Base-by-base conservation (phyloP, 176 grass and related monocot species). In the Eragrostis curvula region DNA sequence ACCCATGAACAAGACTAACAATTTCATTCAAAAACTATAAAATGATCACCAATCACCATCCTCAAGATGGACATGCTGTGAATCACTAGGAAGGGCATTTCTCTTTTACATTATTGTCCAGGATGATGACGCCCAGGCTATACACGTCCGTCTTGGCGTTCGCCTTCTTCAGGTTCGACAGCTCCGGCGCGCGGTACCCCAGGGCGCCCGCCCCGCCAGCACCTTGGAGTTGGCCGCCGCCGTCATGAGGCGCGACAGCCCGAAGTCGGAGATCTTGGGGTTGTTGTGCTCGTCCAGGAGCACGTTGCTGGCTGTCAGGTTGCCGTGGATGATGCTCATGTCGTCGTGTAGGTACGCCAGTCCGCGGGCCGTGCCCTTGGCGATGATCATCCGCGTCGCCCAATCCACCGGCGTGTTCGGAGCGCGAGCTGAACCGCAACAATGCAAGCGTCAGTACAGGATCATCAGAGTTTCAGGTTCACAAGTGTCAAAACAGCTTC, bases 101-200 rank as follows among this genome's bases (percentile, higher is more conserved):
- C 18, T 71, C 17, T 17, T 24, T 48, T 64, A 12, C 27, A 64
- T 32, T 2, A 2, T 58, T 42, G 1, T 2, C 94, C 10, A 97
- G 89, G 40, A 97, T 82, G 66, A 94, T 86, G 3, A 97, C 94
- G 23, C 94, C 94, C 6, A 97, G 85, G 92, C 92, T 97, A 79
- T 97, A 97, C 23, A 97, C n/a, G n/a, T n/a, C n/a, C n/a, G n/a
- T n/a, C n/a, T n/a, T n/a, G n/a, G n/a, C n/a, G n/a, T n/a, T n/a
- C 85, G 83, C 89, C 66, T 97, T 97, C 87, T 97, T 94, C 17
- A 94, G 85, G 83, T 94, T 97, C 11, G 91, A 94, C 62, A 94
- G 87, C 80, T 97, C 94, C 0, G 94, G 94, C 5, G 91, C 94
- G 28, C 89, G 92, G 76, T 94, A 97, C 0, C 91, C 92, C 12